Base-by-base conservation (phyloP, 2,329 filamentous ascomycete species). In the Coniochaeta prunicola region DNA sequence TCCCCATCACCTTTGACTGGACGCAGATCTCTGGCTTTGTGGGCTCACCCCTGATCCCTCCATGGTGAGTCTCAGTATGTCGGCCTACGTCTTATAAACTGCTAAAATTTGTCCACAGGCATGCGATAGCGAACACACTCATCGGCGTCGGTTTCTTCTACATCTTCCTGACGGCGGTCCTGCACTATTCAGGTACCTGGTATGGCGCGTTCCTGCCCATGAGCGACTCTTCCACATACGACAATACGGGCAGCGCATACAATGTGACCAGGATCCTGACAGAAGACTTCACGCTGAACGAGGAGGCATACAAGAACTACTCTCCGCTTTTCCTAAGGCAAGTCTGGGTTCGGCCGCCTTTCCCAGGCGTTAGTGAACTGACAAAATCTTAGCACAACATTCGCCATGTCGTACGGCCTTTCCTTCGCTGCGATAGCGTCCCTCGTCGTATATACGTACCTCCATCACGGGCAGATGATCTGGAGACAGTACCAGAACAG, bases 1-100 rank as follows among this genome's bases (percentile, higher is more conserved):
- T 91, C 7, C 88, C 88, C 1, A 83, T 91, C 33, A 90, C 87
- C 0, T 90, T 91, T 66, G 88, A 91, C 74, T 91, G 88, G 87
- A 87, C 86, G 5, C 86, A 90, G 64, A 80, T 90, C 57, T 80
- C 86, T 3, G 88, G 86, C 53, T 91, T 83, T 61, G 77, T 88
- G 57, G 82, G 83, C 31, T 88, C 85, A 10, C 88, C 87, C 21
- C 72, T 91, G 38, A 86, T 90, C 56, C 82, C 86, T 2, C 88
- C 88, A 5, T 91, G 86, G 81, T 83, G 68, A 60, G 77, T 50
- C n/a, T 21, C 45, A 26, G 21, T 30, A 13, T 48, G 10, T 28
- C 26, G 13, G 10, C n/a, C 9, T 17, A 5, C 45, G n/a, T 28
- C 24, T 1, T 17, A 30, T 26, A 45, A 19, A 58, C 2, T 2